A percentile compares a stretch with the other conserved stretches of the same genome.
These are phyloP conservation scores for Punctularia strigosozonata DNA, from an alignment of 768 basidiomycete genomes.

Conservation along the genomic window DNA sequence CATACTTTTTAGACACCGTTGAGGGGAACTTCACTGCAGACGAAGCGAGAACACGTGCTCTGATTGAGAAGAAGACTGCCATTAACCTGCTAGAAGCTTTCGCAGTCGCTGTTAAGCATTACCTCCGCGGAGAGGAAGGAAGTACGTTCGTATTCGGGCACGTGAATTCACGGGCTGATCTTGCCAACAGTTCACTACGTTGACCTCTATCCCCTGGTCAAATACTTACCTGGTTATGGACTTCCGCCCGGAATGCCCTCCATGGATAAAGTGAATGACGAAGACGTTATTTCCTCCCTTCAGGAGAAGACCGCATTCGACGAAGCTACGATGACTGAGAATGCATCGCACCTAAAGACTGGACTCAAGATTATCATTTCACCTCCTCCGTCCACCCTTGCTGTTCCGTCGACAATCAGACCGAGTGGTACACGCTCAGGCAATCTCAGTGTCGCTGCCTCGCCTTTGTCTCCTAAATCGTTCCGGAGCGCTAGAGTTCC, in stretches of 20 bases:
- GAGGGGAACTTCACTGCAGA: too few relatives aligned
- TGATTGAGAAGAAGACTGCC: constrained; percentile 58
- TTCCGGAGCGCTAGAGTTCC: too few relatives aligned
- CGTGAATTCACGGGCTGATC: background rate
- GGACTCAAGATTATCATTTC: too few relatives aligned
- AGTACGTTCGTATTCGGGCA: constrained; percentile 6
- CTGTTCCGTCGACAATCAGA: background rate
- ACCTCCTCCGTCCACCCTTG: background rate
- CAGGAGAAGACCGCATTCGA: too few relatives aligned
- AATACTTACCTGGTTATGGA: constrained; percentile 57
- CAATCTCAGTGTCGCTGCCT: background rate
- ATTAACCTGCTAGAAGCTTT: constrained; percentile 60
- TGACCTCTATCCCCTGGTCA: constrained; percentile 58
- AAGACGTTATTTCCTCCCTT: too few relatives aligned
- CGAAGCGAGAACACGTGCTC: constrained; percentile 30
- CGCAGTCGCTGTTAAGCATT: constrained; percentile 57
- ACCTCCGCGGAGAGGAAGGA: constrained; percentile 43
- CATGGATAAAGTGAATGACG: too few relatives aligned
- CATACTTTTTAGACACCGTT: constrained; percentile 22
- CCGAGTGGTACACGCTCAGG: background rate
- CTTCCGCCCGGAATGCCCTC: constrained; percentile 39
- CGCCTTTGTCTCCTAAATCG: background rate
- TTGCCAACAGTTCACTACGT: constrained; percentile 14
- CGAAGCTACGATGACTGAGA: background rate
- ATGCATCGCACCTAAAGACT: background rate